Evolutionary conservation across 345 rosid species (phyloP), one percentile per base, ranked within the genome.

Genomic region (Eucalyptus coolabah): DNA sequence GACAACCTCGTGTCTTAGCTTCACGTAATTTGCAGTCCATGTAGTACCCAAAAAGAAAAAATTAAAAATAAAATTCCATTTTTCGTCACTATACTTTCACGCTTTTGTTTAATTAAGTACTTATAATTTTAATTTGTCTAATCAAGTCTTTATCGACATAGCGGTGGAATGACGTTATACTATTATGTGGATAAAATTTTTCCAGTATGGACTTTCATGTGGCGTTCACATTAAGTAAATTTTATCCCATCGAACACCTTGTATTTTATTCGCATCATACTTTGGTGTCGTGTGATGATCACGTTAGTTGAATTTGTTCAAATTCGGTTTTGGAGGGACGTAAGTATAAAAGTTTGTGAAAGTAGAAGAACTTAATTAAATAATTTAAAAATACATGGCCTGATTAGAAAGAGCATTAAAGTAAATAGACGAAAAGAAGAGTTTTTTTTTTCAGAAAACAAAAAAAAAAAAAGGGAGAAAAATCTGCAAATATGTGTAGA

Each of bases 151-250:
- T 6, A 54, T 63, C 1, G 9, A 63, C 34, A 0, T 63, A 28
- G 69, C 0, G 34, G 9, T 63, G 1, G 1, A 63, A n/a, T 0
- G 4, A n/a, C 3, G 77, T 65, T 15, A 16, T n/a, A 15, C 10
- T 15, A 16, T n/a, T 17, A n/a, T 2, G 37, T 7, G 77, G 37
- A 65, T 65, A 65, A 65, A 15, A 2, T 15, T 14, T 65, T 65
- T 15, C 5, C 19, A 65, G 1, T 8, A 4, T 65, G 37, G 77
- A 14, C 2, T 3, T n/a, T 8, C 19, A 60, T 12, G 16, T 12
- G 69, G 16, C 0, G 4, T 28, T 28, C 32, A 3, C 32, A 60
- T 60, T 6, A 26, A 60, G 8, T 60, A 60, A 60, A 60, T 26
- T 28, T 26, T 26, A 60, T 60, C 17, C 17, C 69, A 60, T 60